These are phyloP conservation scores for Vitis hybrid DNA, from an alignment of 177 flowering plant species.

Conservation along the genomic window DNA sequence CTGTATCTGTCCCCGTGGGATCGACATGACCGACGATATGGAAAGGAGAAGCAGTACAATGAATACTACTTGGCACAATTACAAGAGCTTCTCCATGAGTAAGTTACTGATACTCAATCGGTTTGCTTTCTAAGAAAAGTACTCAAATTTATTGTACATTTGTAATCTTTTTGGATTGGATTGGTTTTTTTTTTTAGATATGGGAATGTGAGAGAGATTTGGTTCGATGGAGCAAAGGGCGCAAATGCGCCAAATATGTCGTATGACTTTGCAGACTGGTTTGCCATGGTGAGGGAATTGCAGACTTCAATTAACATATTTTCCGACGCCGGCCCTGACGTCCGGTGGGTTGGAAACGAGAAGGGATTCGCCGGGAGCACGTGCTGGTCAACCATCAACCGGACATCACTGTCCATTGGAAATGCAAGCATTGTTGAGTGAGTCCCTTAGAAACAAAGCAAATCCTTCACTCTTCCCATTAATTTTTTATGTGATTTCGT, in stretches of 20 bases:
- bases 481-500: too few species aligned
- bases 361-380: slow-evolving; percentile 72
- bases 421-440: slow-evolving; percentile 54
- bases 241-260: slow-evolving; percentile 74
- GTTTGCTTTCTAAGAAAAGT: too few species aligned
- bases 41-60: slow-evolving; percentile 54
- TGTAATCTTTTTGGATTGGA: too few species aligned
- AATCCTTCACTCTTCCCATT: too few species aligned
- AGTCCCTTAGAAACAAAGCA: slow-evolving; percentile 9
- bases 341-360: slow-evolving; percentile 92
- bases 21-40: slow-evolving; percentile 80
- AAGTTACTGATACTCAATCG: not conserved
- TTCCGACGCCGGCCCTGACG: slow-evolving; percentile 88
- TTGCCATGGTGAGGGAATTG: slow-evolving; percentile 79
- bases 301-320: slow-evolving; percentile 85
- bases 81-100: slow-evolving; percentile 78
- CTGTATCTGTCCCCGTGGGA: slow-evolving; percentile 96
- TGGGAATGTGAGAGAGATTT: slow-evolving; percentile 78
- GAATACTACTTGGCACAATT: slow-evolving; percentile 86
- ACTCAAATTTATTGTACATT: too few species aligned
- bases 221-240: slow-evolving; percentile 98
- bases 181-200: slow-evolving; percentile 36
- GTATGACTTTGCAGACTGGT: slow-evolving; percentile 81
- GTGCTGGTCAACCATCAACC: slow-evolving; percentile 83
- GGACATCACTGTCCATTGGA: slow-evolving; percentile 62